Conservation (phyloP, 2,329 filamentous ascomycete genomes). For the Alternaria ethzedia region DNA sequence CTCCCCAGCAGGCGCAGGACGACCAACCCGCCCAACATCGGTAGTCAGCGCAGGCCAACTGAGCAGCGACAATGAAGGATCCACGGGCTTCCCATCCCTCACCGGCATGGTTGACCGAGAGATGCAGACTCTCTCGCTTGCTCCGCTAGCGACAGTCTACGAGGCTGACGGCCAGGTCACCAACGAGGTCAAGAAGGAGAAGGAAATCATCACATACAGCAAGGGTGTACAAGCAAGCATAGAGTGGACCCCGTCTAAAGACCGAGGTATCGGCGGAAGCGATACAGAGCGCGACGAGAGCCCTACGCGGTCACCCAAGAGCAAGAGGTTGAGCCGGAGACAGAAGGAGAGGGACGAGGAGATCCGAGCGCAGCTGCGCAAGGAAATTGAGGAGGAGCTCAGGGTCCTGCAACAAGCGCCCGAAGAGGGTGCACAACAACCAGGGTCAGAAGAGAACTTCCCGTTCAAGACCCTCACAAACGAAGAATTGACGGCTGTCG, state of each 20-base stretch:
- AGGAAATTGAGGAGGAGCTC: slow-evolving; percentile 92
- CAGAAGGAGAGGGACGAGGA: slow-evolving; percentile 88
- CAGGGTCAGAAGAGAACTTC: slow-evolving; percentile 62
- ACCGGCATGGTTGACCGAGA: slow-evolving; percentile 48
- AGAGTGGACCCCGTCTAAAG: slow-evolving; percentile 66
- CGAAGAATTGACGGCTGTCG: slow-evolving; percentile 90
- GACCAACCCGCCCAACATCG: slow-evolving; percentile 81
- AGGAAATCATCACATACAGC: slow-evolving; percentile 92
- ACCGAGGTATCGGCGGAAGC: slow-evolving; percentile 60
- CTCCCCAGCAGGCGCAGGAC: slow-evolving; percentile 50
- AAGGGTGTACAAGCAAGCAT: slow-evolving; percentile 93
- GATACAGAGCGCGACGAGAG: slow-evolving; percentile 67
- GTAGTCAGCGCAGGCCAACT: slow-evolving; percentile 82
- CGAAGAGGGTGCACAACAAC: slow-evolving; percentile 51
- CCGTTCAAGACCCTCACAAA: slow-evolving; percentile 79
- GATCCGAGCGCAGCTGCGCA: slow-evolving; percentile 79
- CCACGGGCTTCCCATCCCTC: slow-evolving; percentile 27
- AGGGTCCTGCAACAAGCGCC: slow-evolving; percentile 64
- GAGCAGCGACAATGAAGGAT: slow-evolving; percentile 69
- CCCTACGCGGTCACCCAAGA: slow-evolving; percentile 59
- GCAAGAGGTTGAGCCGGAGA: slow-evolving; percentile 77
- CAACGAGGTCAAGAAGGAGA: slow-evolving; percentile 68
- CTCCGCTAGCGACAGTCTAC: slow-evolving; percentile 76
- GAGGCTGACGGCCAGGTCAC: slow-evolving; percentile 79
- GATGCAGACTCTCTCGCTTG: slow-evolving; percentile 75